phyloP scores from a whole-genome alignment of 495 filamentous ascomycete species.

The Tuber aestivum region DNA sequence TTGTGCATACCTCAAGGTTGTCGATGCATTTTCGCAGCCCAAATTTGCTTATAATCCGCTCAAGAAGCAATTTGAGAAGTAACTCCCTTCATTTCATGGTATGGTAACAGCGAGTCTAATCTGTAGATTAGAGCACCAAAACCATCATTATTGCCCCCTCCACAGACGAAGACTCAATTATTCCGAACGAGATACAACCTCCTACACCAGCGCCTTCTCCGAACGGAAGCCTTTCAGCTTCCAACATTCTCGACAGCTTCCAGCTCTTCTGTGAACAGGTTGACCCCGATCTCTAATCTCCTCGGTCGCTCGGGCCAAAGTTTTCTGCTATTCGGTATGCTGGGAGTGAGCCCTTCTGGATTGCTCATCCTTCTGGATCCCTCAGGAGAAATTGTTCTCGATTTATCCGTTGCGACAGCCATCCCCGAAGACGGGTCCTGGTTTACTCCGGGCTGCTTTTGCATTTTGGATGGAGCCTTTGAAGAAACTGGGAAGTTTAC shows the following conservation, averaged over 20 bases:
- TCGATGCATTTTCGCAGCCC: conserved; percentile 58
- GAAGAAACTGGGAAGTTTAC: conserved; percentile 90
- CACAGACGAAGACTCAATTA: conserved; percentile 72
- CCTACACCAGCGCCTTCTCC: conserved; percentile 80
- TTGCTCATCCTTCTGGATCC: conserved; percentile 73
- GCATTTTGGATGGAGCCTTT: conserved; percentile 87
- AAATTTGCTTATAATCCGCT: conserved; percentile 73
- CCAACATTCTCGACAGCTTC: conserved; percentile 59
- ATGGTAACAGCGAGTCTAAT: conserved; percentile 20
- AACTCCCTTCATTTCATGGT: conserved; percentile 19
- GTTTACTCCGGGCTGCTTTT: conserved; percentile 91
- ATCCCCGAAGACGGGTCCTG: conserved; percentile 81
- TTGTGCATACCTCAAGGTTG: conserved; percentile 35
- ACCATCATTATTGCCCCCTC: conserved; percentile 70
- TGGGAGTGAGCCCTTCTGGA: conserved; percentile 76
- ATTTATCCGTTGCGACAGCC: conserved; percentile 70
- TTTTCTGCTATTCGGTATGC: conserved; percentile 80
- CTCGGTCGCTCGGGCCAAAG: conserved; percentile 78
- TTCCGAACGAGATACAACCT: conserved; percentile 87
- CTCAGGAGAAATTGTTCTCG: conserved; percentile 78
- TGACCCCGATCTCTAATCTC: conserved; percentile 89
- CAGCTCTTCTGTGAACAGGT: conserved; percentile 63
- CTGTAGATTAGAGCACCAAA: conserved; percentile 52
- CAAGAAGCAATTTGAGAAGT: conserved; percentile 88
- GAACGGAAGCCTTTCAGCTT: conserved; percentile 88